phyloP scores from a whole-genome alignment of 1,284 basidiomycete species.

The Malassezia caprae region DNA sequence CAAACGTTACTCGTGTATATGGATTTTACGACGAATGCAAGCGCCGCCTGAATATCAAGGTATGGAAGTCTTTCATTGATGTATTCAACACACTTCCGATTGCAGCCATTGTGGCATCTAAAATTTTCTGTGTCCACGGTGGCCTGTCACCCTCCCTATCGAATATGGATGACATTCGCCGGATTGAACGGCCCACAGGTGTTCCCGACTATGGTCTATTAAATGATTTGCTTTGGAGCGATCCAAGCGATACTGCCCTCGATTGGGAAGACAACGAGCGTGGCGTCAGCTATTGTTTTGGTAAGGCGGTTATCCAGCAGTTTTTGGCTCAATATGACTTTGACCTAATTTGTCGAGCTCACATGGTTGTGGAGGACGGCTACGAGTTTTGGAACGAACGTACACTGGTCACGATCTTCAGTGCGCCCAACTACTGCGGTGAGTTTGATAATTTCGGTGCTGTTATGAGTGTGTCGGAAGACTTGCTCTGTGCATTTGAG shows the following conservation, averaged over 20 bases:
- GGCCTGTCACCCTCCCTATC: slow-evolving; percentile 94
- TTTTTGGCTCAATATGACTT: slow-evolving; percentile 79
- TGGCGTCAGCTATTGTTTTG: slow-evolving; percentile 99
- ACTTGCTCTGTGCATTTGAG: slow-evolving; percentile 93
- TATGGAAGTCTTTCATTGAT: slow-evolving; percentile 99
- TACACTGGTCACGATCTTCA: slow-evolving; percentile 95
- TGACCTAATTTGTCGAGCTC: slow-evolving; percentile 97
- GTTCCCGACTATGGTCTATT: slow-evolving; percentile 98
- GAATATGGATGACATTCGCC: slow-evolving; percentile 97
- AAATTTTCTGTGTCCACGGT: slow-evolving; percentile 99
- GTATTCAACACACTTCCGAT: slow-evolving; percentile 99
- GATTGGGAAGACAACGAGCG: slow-evolving; percentile 99
- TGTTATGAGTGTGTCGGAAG: slow-evolving; percentile 79
- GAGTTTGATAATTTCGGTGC: slow-evolving; percentile 92
- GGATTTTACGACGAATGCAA: slow-evolving; percentile 99
- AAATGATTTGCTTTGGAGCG: slow-evolving; percentile 96
- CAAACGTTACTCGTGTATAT: slow-evolving; percentile 98
- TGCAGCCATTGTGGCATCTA: slow-evolving; percentile 93
- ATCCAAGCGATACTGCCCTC: slow-evolving; percentile 90
- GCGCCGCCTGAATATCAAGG: slow-evolving; percentile 97
- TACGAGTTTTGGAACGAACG: slow-evolving; percentile 99
- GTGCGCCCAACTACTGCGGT: slow-evolving; percentile 83
- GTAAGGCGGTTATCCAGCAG: slow-evolving; percentile 91
- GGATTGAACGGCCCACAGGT: slow-evolving; percentile 94
- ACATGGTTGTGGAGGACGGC: slow-evolving; percentile 96